phyloP scores from a whole-genome alignment of 768 basidiomycete genomes.

The Boletus rubescentipes region DNA sequence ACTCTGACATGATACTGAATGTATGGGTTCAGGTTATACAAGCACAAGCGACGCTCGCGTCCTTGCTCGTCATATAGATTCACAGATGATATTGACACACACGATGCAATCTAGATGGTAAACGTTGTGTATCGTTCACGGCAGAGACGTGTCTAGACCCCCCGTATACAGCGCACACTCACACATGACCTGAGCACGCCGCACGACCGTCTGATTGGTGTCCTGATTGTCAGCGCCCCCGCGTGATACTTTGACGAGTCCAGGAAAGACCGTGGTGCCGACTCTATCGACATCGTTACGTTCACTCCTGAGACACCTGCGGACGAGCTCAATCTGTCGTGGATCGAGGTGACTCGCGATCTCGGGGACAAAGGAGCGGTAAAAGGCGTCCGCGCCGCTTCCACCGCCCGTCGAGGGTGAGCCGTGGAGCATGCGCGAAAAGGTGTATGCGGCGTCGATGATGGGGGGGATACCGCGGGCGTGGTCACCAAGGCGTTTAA shows the following conservation, averaged over 20 bases:
- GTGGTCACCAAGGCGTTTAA: constrained; percentile 46
- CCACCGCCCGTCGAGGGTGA: constrained; percentile 47
- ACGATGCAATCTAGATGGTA: constrained; percentile 24
- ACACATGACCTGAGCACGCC: constrained; percentile 84
- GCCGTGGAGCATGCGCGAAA: constrained; percentile 85
- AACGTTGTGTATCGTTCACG: not conserved
- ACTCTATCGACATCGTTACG: constrained; percentile 70
- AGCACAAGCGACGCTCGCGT: constrained; percentile 79
- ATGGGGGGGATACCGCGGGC: constrained; percentile 51
- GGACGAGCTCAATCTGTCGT: constrained; percentile 79
- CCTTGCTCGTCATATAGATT: constrained; percentile 68
- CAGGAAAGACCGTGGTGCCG: constrained; percentile 85
- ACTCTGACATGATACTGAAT: no score
- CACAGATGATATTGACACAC: constrained; percentile 9
- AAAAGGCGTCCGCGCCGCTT: constrained; percentile 64
- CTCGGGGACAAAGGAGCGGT: constrained; percentile 85
- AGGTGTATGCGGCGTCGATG: constrained; percentile 71
- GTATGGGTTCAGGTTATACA: constrained; percentile 86
- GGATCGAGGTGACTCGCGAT: constrained; percentile 72
- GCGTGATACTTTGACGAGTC: constrained; percentile 76
- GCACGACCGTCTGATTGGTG: constrained; percentile 68
- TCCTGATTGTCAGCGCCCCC: constrained; percentile 38
- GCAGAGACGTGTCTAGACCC: constrained; percentile 1
- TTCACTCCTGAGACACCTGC: constrained; percentile 77
- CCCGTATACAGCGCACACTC: constrained; percentile 63